These are phyloP conservation scores for Taiozyma sp. DNA, from an alignment of 1,139 yeast genomes.

Conservation along the genomic window DNA sequence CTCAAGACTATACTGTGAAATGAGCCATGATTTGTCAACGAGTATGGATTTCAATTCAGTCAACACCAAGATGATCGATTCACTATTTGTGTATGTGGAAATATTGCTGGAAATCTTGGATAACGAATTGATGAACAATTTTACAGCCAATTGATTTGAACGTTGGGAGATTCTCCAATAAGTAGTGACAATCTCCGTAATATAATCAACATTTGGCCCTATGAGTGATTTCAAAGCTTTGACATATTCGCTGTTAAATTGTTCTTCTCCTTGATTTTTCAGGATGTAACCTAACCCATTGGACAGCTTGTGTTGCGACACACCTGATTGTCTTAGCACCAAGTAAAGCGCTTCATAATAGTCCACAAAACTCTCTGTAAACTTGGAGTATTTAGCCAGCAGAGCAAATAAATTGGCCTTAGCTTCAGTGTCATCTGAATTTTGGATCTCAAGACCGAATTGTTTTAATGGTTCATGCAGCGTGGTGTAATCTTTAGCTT, in stretches of 20 bases:
- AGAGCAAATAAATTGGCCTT: conserved; percentile 29
- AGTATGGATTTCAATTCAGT: conserved; percentile 35
- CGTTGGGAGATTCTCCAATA: conserved; percentile 15
- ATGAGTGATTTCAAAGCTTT: conserved; percentile 19
- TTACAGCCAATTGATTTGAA: conserved; percentile 8
- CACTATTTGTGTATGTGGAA: conserved; percentile 3
- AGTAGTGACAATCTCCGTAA: conserved; percentile 20
- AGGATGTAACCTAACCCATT: conserved; percentile 9
- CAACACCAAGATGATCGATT: conserved; percentile 14
- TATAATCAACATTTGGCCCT: conserved; percentile 5
- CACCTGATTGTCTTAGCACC: conserved; percentile 23
- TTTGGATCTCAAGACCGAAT: conserved; percentile 11
- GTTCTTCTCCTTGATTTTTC: conserved; percentile 1
- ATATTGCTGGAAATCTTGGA: conserved; percentile 22
- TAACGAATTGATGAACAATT: conserved; percentile 24
- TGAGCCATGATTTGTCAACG: conserved; percentile 48
- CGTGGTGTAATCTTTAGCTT: conserved; percentile 4
- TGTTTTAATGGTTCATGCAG: conserved; percentile 8
- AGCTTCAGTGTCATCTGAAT: conserved; percentile 7
- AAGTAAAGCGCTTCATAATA: conserved; percentile 30
- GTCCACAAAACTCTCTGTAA: conserved; percentile 11
- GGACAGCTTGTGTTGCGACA: conserved; percentile 6
- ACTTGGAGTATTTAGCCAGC: conserved; percentile 22
- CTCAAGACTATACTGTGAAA: conserved; percentile 69
- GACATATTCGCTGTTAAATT: conserved; percentile 20